A percentile compares a stretch with the other conserved stretches of the same genome.
These are phyloP conservation scores for Lanmaoa rubissima DNA, from an alignment of 768 basidiomycete genomes.

Conservation along the genomic window DNA sequence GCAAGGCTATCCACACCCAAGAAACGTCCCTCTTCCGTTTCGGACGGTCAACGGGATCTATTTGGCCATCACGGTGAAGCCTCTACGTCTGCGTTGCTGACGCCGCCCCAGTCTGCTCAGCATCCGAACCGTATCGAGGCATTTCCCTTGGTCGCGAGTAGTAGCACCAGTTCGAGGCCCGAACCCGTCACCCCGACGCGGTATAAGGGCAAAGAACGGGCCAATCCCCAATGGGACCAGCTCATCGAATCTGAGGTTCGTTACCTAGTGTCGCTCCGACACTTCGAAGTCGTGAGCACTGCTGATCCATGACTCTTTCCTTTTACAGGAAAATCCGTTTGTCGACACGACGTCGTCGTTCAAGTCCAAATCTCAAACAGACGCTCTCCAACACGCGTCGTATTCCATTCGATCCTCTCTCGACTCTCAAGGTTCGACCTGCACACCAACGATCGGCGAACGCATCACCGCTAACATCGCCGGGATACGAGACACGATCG, in stretches of 20 bases:
- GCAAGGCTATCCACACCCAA: constrained; percentile 18
- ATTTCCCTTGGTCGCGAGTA: not conserved
- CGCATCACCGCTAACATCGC: constrained; percentile 17
- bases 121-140: not conserved
- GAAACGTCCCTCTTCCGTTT: not conserved
- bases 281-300: not conserved
- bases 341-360: not conserved
- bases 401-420: not conserved
- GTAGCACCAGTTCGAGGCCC: not conserved
- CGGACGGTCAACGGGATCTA: not conserved
- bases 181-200: constrained; percentile 23
- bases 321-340: constrained; percentile 18
- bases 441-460: constrained; percentile 21
- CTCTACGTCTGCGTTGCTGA: constrained; percentile 8
- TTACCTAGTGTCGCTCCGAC: not conserved
- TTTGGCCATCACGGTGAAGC: not conserved
- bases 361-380: not conserved
- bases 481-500: not conserved
- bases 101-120: constrained; percentile 23
- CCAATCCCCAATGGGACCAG: not conserved
- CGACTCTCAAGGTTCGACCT: not conserved
- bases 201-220: constrained; percentile 26
- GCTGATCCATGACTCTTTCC: not conserved
- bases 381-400: not conserved
- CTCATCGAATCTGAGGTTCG: constrained; percentile 8